Percentiles rank a stretch among this genome's conserved stretches.
phyloP scores from a whole-genome alignment of 345 rosid species.

The Eucalyptus fibrosa region DNA sequence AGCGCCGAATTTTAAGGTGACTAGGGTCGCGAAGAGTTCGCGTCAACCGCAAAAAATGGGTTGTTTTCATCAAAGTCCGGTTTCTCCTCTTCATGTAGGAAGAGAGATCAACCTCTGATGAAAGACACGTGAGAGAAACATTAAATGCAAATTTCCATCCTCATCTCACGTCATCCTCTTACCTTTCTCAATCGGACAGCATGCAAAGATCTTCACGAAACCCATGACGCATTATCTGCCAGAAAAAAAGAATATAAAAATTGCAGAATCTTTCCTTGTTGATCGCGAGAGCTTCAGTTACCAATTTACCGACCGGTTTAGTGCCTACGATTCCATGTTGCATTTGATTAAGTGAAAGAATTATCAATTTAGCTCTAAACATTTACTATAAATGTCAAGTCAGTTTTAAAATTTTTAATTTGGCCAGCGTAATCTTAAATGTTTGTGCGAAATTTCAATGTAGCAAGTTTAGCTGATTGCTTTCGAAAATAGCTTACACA shows the following conservation, averaged over 20 bases:
- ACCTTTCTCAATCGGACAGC: not conserved
- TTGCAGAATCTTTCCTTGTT: not conserved
- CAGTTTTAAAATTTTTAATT: no score
- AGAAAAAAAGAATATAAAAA: not conserved
- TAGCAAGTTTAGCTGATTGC: no score
- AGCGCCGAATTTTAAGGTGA: not conserved
- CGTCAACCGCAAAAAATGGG: not conserved
- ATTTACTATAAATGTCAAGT: no score
- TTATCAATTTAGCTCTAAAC: no score
- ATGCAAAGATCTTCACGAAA: not conserved
- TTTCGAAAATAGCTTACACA: no score
- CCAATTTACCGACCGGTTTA: not conserved
- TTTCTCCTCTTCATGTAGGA: not conserved
- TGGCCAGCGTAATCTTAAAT: no score
- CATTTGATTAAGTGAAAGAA: not conserved
- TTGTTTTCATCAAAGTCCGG: not conserved
- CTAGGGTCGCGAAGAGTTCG: not conserved
- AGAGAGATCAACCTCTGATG: not conserved
- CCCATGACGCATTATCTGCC: not conserved
- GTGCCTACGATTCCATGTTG: not conserved
- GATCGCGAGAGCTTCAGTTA: not conserved
- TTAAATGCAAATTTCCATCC: not conserved
- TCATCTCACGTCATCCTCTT: not conserved
- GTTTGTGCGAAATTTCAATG: fast-evolving
- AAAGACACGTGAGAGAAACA: not conserved